Conservation (phyloP, 1,284 basidiomycete species). For the Trichosporon faecale region DNA sequence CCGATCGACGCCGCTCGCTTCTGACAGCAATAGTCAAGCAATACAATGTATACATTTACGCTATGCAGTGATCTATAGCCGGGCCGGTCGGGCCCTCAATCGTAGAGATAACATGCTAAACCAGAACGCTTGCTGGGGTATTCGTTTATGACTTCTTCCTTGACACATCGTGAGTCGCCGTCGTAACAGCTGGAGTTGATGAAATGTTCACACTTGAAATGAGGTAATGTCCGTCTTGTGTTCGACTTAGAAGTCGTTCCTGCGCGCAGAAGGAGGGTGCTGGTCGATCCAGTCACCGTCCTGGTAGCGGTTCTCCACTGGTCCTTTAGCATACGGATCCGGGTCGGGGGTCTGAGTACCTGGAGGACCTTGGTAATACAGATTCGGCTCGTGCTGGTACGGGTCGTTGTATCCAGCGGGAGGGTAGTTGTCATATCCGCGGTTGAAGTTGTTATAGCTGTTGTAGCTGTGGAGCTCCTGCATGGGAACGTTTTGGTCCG, state of each 20-base stretch:
- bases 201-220: constrained; percentile 2
- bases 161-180: not conserved
- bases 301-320: not conserved
- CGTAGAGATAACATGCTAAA: constrained; percentile 4
- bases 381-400: constrained; percentile 4
- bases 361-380: not conserved
- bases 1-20: not conserved
- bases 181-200: not conserved
- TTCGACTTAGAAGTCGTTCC: not conserved
- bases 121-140: not conserved
- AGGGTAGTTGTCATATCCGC: not conserved
- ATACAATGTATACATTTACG: constrained; percentile 11
- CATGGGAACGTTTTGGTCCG: constrained; percentile 3
- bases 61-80: constrained; percentile 9
- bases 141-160: constrained; percentile 3
- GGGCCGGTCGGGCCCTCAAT: not conserved
- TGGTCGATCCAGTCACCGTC: constrained; percentile 9
- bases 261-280: not conserved
- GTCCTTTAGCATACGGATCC: not conserved
- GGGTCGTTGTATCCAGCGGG: not conserved
- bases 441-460: not conserved
- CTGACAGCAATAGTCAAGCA: not conserved
- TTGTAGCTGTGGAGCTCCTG: not conserved
- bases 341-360: not conserved
- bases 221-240: not conserved